phyloP scores from a whole-genome alignment of 2,329 filamentous ascomycete genomes.

The Cladophialophora psammophila region DNA sequence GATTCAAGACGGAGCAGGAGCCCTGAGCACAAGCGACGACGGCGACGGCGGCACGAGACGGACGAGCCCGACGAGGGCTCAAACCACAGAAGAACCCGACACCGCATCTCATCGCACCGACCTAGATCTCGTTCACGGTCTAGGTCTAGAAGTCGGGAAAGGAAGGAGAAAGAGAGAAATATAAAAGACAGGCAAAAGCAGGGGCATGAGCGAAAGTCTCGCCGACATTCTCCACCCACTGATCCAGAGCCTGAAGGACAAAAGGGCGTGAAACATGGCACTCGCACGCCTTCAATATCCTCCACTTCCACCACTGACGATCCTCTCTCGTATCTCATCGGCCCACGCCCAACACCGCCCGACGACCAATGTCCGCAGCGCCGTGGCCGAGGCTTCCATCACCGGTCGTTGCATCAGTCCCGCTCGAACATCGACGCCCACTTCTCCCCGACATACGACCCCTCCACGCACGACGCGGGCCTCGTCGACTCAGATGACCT shows the following conservation, averaged over 20 bases:
- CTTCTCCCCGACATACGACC: conserved; percentile 73
- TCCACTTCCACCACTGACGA: conserved; percentile 60
- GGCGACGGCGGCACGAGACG: not conserved
- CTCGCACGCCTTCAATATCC: not conserved
- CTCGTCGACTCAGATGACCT: conserved; percentile 64
- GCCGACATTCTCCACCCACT: conserved; percentile 1
- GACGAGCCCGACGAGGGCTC: not conserved
- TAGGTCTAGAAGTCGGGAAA: conserved; percentile 30
- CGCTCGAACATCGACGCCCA: conserved; percentile 71
- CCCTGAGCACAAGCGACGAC: conserved; percentile 15
- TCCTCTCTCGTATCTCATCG: conserved; percentile 77
- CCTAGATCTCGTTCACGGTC: conserved; percentile 31
- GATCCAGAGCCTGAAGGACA: not conserved
- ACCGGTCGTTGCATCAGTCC: conserved; percentile 46
- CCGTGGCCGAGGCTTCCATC: conserved; percentile 74
- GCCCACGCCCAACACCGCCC: conserved; percentile 64
- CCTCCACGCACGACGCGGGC: conserved; percentile 52
- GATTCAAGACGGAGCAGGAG: conserved; percentile 17
- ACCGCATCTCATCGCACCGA: conserved; percentile 26
- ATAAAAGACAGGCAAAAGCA: conserved; percentile 22
- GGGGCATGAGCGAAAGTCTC: not conserved
- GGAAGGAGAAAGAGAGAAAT: conserved; percentile 16
- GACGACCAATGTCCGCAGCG: conserved; percentile 49
- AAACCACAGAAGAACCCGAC: conserved; percentile 26
- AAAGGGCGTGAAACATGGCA: not conserved